These are phyloP conservation scores for Lactarius trivialis DNA, from an alignment of 768 basidiomycete species.

Conservation along the genomic window DNA sequence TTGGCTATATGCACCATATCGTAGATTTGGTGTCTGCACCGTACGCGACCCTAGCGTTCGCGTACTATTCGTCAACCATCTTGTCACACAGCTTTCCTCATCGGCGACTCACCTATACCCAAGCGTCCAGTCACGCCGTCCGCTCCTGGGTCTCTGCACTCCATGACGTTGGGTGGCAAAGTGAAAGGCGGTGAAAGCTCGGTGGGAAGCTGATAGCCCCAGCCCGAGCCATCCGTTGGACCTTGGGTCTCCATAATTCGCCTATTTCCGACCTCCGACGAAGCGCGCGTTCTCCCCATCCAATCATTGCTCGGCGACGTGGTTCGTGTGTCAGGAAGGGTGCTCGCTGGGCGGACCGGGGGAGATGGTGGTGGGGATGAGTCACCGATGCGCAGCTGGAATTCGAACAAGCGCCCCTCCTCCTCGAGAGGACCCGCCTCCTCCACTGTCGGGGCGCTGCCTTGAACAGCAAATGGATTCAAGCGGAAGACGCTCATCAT, in stretches of 20 bases:
- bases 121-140: slow-evolving; percentile 10
- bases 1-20: slow-evolving; percentile 9
- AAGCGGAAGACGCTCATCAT: slow-evolving; percentile 78
- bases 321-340: slow-evolving; percentile 16
- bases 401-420: slow-evolving; percentile 23
- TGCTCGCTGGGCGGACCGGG: slow-evolving; percentile 14
- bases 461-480: slow-evolving; percentile 56
- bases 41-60: slow-evolving; percentile 10
- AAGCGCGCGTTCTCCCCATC: slow-evolving; percentile 16
- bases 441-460: slow-evolving; percentile 19
- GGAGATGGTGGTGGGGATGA: slow-evolving; percentile 15
- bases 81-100: not conserved
- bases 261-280: slow-evolving; percentile 20
- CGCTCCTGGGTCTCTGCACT: slow-evolving; percentile 14
- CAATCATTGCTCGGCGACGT: slow-evolving; percentile 14
- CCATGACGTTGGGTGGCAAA: slow-evolving; percentile 19
- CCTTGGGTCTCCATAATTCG: slow-evolving; percentile 10
- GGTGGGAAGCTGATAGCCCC: slow-evolving; percentile 19
- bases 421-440: slow-evolving; percentile 23
- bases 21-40: slow-evolving; percentile 17
- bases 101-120: slow-evolving; percentile 11
- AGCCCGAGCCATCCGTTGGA: slow-evolving; percentile 9
- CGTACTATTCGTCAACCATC: not conserved
- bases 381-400: slow-evolving; percentile 21
- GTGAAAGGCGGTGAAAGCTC: slow-evolving; percentile 20